Evolutionary conservation across 352 stramenopile genomes (phyloP).

Genomic region (Thalassiosira livingstoniorum): DNA sequence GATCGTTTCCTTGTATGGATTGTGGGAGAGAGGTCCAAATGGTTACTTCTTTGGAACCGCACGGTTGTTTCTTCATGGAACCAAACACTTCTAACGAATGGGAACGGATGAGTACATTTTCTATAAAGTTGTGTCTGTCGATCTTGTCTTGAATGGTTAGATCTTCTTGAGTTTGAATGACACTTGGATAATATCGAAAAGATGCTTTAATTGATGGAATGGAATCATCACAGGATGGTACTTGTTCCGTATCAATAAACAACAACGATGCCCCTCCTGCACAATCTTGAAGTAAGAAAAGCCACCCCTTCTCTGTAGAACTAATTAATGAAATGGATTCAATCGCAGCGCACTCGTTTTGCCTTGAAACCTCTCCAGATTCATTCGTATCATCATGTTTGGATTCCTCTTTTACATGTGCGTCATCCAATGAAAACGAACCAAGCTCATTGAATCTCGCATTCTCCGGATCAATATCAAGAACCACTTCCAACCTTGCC

Average conservation of each 20-base stretch:
- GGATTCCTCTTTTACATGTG: no score
- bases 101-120: conserved; percentile 50
- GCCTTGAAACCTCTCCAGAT: no score
- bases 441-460: conserved; percentile 63
- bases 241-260: conserved; percentile 54
- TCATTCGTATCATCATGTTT: conserved; percentile 17
- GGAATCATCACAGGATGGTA: not conserved
- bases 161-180: conserved; percentile 53
- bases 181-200: conserved; percentile 53
- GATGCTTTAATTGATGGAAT: conserved; percentile 26
- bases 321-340: conserved; percentile 59
- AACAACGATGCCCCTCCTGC: conserved; percentile 50
- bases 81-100: conserved; percentile 72
- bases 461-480: conserved; percentile 68
- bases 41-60: conserved; percentile 57
- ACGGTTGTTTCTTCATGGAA: conserved; percentile 27
- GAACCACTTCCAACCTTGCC: conserved; percentile 63
- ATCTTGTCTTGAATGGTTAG: conserved; percentile 25
- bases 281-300: conserved; percentile 57
- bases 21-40: conserved; percentile 67
- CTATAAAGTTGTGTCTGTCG: conserved; percentile 23
- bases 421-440: conserved; percentile 51
- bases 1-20: conserved; percentile 22
- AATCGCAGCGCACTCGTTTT: no score
- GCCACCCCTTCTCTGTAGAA: conserved; percentile 57